Conservation (phyloP, 352 stramenopile genomes). For the Phytophthora vignae region DNA sequence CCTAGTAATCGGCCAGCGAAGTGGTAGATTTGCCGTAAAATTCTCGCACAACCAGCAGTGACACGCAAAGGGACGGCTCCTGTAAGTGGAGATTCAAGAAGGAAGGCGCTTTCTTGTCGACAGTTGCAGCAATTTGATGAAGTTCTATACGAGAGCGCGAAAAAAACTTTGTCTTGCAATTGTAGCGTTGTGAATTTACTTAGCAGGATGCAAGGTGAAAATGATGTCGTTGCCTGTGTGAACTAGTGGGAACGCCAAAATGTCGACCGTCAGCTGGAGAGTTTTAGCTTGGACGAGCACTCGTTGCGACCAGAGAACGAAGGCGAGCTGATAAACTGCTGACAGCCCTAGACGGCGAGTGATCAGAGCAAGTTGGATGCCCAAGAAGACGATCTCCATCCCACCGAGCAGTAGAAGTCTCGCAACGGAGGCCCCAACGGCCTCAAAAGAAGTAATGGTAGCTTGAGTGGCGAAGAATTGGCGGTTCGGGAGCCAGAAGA, state of each 20-base stretch:
- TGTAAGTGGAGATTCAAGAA: background rate
- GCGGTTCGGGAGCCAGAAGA: conserved; percentile 27
- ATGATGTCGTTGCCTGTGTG: conserved; percentile 29
- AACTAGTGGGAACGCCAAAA: conserved; percentile 24
- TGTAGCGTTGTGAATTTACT: no score
- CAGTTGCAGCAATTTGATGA: no score
- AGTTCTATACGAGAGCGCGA: no score
- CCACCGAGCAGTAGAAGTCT: conserved; percentile 14
- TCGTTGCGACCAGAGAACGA: conserved; percentile 25
- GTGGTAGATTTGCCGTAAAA: background rate
- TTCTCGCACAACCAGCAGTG: background rate
- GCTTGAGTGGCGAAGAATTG: conserved; percentile 20
- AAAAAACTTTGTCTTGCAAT: no score
- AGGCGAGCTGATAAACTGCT: conserved; percentile 22
- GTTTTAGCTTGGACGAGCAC: conserved; percentile 21
- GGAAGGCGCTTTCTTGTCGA: background rate
- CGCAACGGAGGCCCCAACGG: conserved; percentile 2
- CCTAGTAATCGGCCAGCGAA: conserved; percentile 30
- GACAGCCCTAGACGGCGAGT: conserved; percentile 3
- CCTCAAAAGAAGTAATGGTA: conserved; percentile 15
- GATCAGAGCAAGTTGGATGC: conserved; percentile 21
- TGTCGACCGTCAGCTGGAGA: conserved; percentile 16
- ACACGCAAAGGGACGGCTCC: background rate
- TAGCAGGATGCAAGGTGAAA: background rate
- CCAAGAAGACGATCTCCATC: conserved; percentile 21